Conservation (phyloP, 768 basidiomycete genomes). For the Cyclocybe aegerita region DNA sequence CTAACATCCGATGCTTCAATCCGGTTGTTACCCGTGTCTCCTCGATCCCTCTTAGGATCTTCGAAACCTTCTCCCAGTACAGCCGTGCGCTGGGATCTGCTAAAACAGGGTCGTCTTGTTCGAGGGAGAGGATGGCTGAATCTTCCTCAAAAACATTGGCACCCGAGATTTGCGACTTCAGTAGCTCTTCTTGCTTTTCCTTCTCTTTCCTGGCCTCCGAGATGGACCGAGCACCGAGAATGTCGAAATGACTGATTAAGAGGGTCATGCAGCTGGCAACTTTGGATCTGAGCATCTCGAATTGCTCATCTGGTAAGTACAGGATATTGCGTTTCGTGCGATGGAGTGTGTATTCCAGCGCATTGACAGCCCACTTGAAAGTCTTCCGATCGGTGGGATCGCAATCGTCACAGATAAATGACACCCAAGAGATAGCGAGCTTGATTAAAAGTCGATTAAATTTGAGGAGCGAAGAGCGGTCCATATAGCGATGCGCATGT, state of each 20-base stretch:
- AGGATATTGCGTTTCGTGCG: constrained; percentile 90
- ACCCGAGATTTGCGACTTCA: constrained; percentile 52
- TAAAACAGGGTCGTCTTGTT: constrained; percentile 45
- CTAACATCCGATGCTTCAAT: constrained; percentile 73
- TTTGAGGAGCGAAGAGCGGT: constrained; percentile 61
- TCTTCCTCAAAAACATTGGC: constrained; percentile 47
- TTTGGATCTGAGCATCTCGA: constrained; percentile 85
- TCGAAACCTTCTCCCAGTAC: constrained; percentile 73
- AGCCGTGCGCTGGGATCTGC: constrained; percentile 65
- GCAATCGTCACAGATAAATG: constrained; percentile 98
- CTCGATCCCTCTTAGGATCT: constrained; percentile 66
- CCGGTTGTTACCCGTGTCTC: constrained; percentile 56
- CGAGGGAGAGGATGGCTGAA: constrained; percentile 33
- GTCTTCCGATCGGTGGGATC: constrained; percentile 94
- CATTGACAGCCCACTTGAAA: constrained; percentile 97
- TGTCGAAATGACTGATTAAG: constrained; percentile 97
- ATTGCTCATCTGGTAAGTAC: constrained; percentile 84
- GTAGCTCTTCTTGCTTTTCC: constrained; percentile 70
- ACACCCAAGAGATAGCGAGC: constrained; percentile 95
- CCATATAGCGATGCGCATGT: constrained; percentile 88
- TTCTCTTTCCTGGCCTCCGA: constrained; percentile 88
- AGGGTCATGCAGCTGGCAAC: constrained; percentile 96
- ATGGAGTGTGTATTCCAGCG: constrained; percentile 87
- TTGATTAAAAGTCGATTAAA: constrained; percentile 85
- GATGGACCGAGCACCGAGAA: constrained; percentile 89